A percentile compares a stretch with the other conserved stretches of the same genome.
Evolutionary conservation across 2,329 filamentous ascomycete species (phyloP).

Genomic region (Phaeosphaeriaceae sp.): DNA sequence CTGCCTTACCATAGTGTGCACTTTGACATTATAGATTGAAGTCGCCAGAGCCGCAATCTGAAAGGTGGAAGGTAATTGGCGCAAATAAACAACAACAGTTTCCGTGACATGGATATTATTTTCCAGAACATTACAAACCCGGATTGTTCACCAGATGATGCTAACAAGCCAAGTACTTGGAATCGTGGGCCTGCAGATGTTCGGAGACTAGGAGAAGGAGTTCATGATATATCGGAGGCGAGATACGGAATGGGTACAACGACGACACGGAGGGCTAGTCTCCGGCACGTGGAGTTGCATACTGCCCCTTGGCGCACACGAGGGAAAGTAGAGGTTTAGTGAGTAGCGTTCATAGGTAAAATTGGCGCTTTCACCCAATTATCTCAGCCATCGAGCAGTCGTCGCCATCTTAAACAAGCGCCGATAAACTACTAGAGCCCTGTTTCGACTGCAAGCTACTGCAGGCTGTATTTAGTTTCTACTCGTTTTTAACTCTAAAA

Average conservation of each 20-base stretch:
- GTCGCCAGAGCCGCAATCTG: slow-evolving; percentile 4
- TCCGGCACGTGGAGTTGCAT: slow-evolving; percentile 1
- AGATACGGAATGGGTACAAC: not conserved
- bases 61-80: slow-evolving; percentile 8
- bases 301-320: too few species aligned
- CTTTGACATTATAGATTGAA: slow-evolving; percentile 13
- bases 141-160: not conserved
- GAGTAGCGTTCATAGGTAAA: too few species aligned
- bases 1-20: slow-evolving; percentile 3
- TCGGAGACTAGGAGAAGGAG: not conserved
- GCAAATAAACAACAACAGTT: slow-evolving; percentile 5
- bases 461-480: too few species aligned
- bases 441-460: too few species aligned
- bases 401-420: too few species aligned
- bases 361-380: too few species aligned
- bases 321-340: too few species aligned
- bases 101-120: slow-evolving; percentile 7
- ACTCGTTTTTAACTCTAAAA: too few species aligned
- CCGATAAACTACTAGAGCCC: too few species aligned
- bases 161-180: slow-evolving; percentile 7
- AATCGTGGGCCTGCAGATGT: slow-evolving; percentile 9
- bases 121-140: slow-evolving; percentile 9
- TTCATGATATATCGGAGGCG: not conserved
- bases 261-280: not conserved
- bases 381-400: too few species aligned